Conservation (phyloP, 1,284 basidiomycete species). For the Puccinia coronata region DNA sequence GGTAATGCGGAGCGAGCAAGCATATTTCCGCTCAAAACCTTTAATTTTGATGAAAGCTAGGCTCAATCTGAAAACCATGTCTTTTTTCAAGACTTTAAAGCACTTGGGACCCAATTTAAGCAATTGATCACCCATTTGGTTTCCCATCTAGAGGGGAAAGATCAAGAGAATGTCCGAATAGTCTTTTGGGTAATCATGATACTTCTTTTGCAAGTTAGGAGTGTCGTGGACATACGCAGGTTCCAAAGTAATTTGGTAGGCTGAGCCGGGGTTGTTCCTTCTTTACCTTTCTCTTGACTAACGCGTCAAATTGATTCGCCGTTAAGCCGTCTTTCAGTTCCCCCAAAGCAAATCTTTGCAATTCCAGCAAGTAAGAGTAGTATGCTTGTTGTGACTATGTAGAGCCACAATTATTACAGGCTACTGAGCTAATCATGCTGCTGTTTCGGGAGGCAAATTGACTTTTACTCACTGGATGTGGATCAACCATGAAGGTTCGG, state of each 20-base stretch:
- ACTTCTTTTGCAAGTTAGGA: neutral
- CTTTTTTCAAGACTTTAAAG: slow-evolving; percentile 68
- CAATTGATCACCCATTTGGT: slow-evolving; percentile 87
- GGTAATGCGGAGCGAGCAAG: slow-evolving; percentile 80
- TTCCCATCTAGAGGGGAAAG: slow-evolving; percentile 6
- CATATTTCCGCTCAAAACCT: slow-evolving; percentile 68
- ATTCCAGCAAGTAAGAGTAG: slow-evolving; percentile 74
- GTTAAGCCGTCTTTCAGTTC: slow-evolving; percentile 77
- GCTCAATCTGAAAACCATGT: slow-evolving; percentile 82
- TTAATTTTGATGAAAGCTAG: slow-evolving; percentile 80
- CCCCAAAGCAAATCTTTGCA: slow-evolving; percentile 75
- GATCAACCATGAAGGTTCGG: slow-evolving; percentile 91
- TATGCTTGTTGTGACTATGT: slow-evolving; percentile 79
- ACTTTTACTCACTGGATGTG: slow-evolving; percentile 67
- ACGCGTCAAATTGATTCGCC: slow-evolving; percentile 77
- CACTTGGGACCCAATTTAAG: slow-evolving; percentile 84
- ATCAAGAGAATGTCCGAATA: neutral
- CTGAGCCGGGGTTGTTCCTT: slow-evolving; percentile 76
- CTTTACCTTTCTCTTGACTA: slow-evolving; percentile 71
- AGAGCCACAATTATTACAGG: neutral
- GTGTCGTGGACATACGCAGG: slow-evolving; percentile 67
- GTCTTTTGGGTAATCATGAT: neutral
- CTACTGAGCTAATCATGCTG: neutral
- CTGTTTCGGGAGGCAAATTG: neutral
- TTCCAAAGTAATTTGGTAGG: slow-evolving; percentile 87